Conservation (phyloP, 23 red algal species). For the Gracilaria domingensis region DNA sequence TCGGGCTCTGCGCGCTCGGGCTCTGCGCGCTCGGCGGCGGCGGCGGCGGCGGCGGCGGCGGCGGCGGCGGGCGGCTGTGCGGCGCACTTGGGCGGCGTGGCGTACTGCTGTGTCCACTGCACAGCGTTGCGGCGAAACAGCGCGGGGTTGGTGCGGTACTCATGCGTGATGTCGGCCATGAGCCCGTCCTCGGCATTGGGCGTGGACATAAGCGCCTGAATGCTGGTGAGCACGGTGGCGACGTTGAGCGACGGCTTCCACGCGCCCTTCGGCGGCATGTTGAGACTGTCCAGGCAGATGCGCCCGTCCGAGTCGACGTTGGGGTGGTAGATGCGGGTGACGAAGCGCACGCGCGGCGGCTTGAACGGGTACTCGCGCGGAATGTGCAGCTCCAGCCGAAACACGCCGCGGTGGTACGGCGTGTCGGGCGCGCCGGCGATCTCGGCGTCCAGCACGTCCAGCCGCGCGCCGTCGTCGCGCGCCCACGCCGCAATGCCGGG, state of each 20-base stretch:
- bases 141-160: conserved; percentile 68
- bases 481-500: conserved; percentile 80
- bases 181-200: conserved; percentile 92
- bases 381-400: conserved; percentile 78
- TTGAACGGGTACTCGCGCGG: conserved; percentile 89
- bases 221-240: conserved; percentile 72
- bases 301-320: conserved; percentile 91
- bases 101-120: conserved; percentile 66
- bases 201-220: conserved; percentile 84
- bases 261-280: conserved; percentile 94
- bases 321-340: conserved; percentile 95
- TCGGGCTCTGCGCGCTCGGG: no score
- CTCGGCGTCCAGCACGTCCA: conserved; percentile 77
- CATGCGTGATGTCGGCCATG: conserved; percentile 85
- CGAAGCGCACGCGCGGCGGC: conserved; percentile 88
- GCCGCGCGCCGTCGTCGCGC: conserved; percentile 11
- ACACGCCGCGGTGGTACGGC: conserved; percentile 85
- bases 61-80: neutral
- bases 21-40: no score
- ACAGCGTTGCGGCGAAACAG: conserved; percentile 59
- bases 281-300: conserved; percentile 92
- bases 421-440: conserved; percentile 78
- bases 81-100: neutral
- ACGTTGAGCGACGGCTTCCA: conserved; percentile 90
- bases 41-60: neutral